Evolutionary conservation across 352 stramenopile genomes (phyloP), one percentile per base, ranked within the genome.

Genomic region (Phytophthora cactorum): DNA sequence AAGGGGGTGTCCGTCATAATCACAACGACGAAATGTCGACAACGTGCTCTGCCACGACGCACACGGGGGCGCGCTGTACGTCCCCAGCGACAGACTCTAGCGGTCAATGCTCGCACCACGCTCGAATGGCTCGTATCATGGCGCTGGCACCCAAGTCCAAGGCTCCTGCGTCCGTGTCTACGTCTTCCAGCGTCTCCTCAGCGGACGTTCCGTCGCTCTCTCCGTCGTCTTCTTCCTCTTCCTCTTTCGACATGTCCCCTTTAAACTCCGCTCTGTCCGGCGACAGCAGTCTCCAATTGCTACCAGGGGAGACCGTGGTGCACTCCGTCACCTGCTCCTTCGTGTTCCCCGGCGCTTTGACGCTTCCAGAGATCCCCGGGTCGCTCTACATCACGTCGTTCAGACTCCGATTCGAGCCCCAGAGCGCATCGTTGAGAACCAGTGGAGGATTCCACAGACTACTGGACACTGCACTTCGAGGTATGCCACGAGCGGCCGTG

Each of bases 121-220:
- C 81, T 56, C 84, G 88, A 9, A 90, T 96, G 73, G 81, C 85
- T 39, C 84, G 88, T 27, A 71, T 94, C 47, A 88, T 96, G 82
- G 85, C 86, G 36, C 69, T 96, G 12, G 88, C 84, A 5, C 85
- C 88, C 34, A 93, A 92, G 65, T 82, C 88, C 31, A 93, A 92
- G 66, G 50, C 63, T 3, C 34, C 31, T 22, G 34, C 72, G 0
- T n/a, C 63, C 49, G 49, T 54, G 15, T 27, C 34, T 31, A 2
- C 50, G n/a, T n/a, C 63, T 45, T 45, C 39, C n/a, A 49, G 29
- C 39, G 52, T 29, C 27, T 57, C 58, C 47, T 59, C 60, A 10
- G 36, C 15, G 4, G n/a, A 44, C 36, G 29, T 52, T 44, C 43
- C 61, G n/a, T 63, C 59, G 25, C 41, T 58, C 3, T 77, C 65